These are phyloP conservation scores for Wallacemonas sp. DNA, from an alignment of 208 protist species.

Conservation along the genomic window DNA sequence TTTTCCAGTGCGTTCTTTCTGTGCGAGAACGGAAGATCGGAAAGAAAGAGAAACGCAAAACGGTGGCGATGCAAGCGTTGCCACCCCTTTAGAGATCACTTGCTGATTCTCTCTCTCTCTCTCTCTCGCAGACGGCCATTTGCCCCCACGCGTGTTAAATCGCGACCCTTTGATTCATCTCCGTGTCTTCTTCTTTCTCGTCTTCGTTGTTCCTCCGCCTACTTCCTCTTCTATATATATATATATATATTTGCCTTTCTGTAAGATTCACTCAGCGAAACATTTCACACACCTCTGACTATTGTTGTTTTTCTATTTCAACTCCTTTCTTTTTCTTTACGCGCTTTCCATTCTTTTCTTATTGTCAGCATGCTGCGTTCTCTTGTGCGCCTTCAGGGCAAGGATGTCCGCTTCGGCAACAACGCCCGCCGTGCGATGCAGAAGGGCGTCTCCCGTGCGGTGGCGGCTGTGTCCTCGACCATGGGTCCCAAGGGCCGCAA, in stretches of 20 bases:
- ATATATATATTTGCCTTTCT: no score
- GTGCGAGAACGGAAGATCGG: not conserved
- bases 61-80: not conserved
- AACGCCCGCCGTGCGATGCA: constrained; percentile 94
- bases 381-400: constrained; percentile 58
- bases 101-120: not conserved
- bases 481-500: constrained; percentile 99
- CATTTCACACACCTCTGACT: no score
- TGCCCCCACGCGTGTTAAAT: no score
- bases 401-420: constrained; percentile 96
- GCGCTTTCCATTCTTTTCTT: not conserved
- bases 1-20: no score
- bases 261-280: constrained; percentile 6
- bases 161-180: not conserved
- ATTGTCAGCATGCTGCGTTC: constrained; percentile 47
- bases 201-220: no score
- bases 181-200: not conserved
- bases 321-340: not conserved
- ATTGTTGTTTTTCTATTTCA: constrained; percentile 20
- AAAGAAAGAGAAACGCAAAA: not conserved
- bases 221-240: no score
- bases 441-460: constrained; percentile 95
- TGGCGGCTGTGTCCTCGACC: constrained; percentile 96
- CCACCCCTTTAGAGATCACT: not conserved
- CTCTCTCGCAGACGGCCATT: no score